phyloP scores from a whole-genome alignment of 306 rosid genomes.

The Phaseolus lunatus region DNA sequence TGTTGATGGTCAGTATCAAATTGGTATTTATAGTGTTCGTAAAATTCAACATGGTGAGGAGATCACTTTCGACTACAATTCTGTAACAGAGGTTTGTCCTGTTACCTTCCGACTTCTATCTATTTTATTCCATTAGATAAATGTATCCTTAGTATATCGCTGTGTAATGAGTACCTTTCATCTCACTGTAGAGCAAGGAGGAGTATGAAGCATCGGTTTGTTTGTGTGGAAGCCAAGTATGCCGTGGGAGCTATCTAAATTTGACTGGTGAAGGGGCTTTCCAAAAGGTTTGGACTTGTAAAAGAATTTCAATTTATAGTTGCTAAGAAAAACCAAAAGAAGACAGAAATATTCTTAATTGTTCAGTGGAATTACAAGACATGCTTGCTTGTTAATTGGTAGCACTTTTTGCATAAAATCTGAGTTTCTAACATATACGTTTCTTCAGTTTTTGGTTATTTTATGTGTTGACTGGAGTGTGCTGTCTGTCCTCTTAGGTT shows the following conservation, averaged over 20 bases:
- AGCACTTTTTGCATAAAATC: slow-evolving; percentile 6
- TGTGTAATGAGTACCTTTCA: slow-evolving; percentile 43
- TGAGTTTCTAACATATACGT: neutral
- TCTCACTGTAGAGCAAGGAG: slow-evolving; percentile 84
- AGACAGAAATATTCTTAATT: slow-evolving; percentile 1
- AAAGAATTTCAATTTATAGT: slow-evolving; percentile 10
- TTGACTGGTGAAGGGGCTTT: slow-evolving; percentile 98
- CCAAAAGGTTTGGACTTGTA: slow-evolving; percentile 62
- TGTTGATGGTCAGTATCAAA: slow-evolving; percentile 94
- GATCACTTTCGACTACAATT: slow-evolving; percentile 95
- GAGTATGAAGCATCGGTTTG: slow-evolving; percentile 99
- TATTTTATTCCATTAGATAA: neutral
- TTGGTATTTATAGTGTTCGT: slow-evolving; percentile 91
- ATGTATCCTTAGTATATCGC: neutral
- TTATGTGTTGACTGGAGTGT: slow-evolving; percentile 44
- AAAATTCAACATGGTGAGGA: slow-evolving; percentile 90
- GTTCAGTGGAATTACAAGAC: slow-evolving; percentile 16
- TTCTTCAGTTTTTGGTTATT: slow-evolving; percentile 9
- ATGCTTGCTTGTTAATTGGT: slow-evolving; percentile 19
- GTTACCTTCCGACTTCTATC: slow-evolving; percentile 33
- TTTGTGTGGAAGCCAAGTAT: slow-evolving; percentile 99
- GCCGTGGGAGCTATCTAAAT: slow-evolving; percentile 97
- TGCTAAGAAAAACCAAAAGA: neutral
- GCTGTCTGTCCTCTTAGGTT: slow-evolving; percentile 60
- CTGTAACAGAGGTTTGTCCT: slow-evolving; percentile 94